These are phyloP conservation scores for Candida railenensis DNA, from an alignment of 805 yeast species.

Conservation along the genomic window DNA sequence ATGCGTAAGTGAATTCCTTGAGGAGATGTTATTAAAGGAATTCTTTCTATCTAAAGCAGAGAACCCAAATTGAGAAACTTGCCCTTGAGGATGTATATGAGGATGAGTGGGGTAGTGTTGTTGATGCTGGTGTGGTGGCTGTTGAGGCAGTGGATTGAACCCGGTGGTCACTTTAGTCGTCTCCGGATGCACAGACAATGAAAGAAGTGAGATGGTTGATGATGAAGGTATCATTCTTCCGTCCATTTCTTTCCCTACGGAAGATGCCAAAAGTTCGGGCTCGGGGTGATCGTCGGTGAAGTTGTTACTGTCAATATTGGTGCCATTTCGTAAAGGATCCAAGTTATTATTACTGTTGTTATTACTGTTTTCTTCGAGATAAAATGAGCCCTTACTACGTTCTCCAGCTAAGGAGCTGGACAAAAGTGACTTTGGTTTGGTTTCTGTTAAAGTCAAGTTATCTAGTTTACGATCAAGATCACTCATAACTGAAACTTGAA, in stretches of 20 bases:
- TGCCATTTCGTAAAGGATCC: neutral
- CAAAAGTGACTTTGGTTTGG: constrained; percentile 12
- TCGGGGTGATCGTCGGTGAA: constrained; percentile 41
- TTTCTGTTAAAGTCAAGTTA: constrained; percentile 10
- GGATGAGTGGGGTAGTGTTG: neutral
- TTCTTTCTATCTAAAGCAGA: neutral
- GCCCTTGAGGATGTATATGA: neutral
- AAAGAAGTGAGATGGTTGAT: constrained; percentile 39
- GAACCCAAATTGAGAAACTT: neutral
- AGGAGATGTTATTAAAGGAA: constrained; percentile 8
- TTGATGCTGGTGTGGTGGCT: neutral
- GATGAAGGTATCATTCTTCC: constrained; percentile 43
- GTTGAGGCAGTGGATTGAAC: constrained; percentile 1
- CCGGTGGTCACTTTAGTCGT: constrained; percentile 3
- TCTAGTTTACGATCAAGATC: constrained; percentile 8
- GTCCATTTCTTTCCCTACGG: constrained; percentile 40
- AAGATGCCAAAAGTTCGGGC: constrained; percentile 41
- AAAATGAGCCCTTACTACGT: constrained; percentile 1
- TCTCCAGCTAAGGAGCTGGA: constrained; percentile 14
- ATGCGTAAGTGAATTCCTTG: constrained; percentile 7
- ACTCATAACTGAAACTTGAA: constrained; percentile 3
- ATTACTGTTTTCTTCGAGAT: neutral
- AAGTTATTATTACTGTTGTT: neutral
- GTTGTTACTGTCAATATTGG: constrained; percentile 12
- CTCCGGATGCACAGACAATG: constrained; percentile 25